Evolutionary conservation across 805 yeast genomes (phyloP).

Genomic region (Candida caryicola): DNA sequence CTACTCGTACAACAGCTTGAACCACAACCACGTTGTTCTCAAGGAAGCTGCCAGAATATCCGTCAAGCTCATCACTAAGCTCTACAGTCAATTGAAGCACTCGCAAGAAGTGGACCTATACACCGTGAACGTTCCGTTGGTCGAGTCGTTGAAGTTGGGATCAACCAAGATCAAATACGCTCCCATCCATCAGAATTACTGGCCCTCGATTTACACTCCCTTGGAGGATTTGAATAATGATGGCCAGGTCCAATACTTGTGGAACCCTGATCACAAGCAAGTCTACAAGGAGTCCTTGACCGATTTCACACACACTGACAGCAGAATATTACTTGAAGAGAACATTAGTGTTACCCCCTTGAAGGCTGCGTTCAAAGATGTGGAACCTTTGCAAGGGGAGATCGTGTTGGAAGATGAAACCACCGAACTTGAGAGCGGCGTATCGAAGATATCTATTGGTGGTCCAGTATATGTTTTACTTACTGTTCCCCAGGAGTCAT

Average conservation of each 20-base stretch:
- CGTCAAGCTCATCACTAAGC: conserved; percentile 57
- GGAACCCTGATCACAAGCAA: conserved; percentile 80
- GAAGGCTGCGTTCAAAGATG: conserved; percentile 64
- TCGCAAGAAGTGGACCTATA: conserved; percentile 60
- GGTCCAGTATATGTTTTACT: conserved; percentile 24
- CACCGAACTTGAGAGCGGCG: conserved; percentile 2
- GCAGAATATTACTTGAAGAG: conserved; percentile 63
- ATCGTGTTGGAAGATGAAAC: conserved; percentile 37
- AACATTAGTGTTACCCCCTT: conserved; percentile 54
- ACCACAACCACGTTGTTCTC: conserved; percentile 49
- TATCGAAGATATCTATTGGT: background rate
- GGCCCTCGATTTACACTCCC: conserved; percentile 64
- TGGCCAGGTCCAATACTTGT: conserved; percentile 52
- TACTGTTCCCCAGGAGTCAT: conserved; percentile 37
- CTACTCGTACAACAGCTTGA: conserved; percentile 66
- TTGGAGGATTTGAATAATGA: conserved; percentile 16
- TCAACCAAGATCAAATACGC: conserved; percentile 65
- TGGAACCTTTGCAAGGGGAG: conserved; percentile 55
- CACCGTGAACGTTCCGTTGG: conserved; percentile 80
- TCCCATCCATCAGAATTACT: conserved; percentile 76
- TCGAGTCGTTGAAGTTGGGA: conserved; percentile 48
- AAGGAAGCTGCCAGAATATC: conserved; percentile 66
- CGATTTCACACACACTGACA: conserved; percentile 56
- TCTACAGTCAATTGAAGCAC: conserved; percentile 56
- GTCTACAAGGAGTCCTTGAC: conserved; percentile 53